phyloP scores from a whole-genome alignment of 257 asterid genomes.

The Pogostemon cablin region DNA sequence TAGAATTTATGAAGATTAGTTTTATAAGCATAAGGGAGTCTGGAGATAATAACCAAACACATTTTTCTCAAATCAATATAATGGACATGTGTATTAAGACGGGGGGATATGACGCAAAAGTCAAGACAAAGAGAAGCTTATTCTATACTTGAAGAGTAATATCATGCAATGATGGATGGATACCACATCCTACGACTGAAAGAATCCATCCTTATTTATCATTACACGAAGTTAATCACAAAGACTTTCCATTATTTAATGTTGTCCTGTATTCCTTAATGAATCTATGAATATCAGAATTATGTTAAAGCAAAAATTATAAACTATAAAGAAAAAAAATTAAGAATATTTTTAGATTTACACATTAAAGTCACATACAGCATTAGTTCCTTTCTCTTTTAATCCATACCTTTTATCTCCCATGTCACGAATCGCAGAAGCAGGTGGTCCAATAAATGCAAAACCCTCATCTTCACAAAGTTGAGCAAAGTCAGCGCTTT shows the following conservation, averaged over 20 bases:
- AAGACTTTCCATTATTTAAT: background rate
- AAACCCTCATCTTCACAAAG: slow-evolving; percentile 85
- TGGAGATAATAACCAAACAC: background rate
- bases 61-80: background rate
- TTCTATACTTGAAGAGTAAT: background rate
- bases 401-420: slow-evolving; percentile 84
- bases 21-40: slow-evolving; percentile 3
- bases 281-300: background rate
- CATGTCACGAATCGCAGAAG: slow-evolving; percentile 96
- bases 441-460: slow-evolving; percentile 93
- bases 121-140: background rate
- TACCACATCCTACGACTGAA: background rate
- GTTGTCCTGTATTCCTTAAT: background rate
- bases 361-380: background rate
- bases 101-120: slow-evolving; percentile 2
- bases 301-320: background rate
- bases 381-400: background rate
- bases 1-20: slow-evolving; percentile 14
- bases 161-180: background rate
- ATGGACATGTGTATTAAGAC: background rate
- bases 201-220: background rate
- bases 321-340: background rate
- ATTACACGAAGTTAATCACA: background rate
- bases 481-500: slow-evolving; percentile 92
- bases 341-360: background rate